Conservation (phyloP, 2,329 filamentous ascomycete genomes). For the Chalaropsis ovoidea region DNA sequence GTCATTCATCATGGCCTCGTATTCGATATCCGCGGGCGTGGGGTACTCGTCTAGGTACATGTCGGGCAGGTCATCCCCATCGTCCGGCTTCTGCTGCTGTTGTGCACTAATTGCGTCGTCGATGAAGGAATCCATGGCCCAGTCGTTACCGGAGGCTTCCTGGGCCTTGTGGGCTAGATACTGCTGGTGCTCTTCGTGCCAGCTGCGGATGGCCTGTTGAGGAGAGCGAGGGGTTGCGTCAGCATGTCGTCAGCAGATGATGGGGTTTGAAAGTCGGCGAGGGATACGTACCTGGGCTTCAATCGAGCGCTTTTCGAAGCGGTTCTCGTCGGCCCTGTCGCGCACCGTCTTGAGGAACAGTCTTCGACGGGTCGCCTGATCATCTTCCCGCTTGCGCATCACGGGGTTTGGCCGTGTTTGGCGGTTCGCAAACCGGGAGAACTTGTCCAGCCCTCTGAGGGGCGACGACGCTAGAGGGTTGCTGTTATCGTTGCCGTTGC, state of each 20-base stretch:
- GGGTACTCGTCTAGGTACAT: conserved; percentile 22
- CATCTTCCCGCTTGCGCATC: conserved; percentile 49
- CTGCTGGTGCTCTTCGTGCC: conserved; percentile 26
- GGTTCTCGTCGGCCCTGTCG: conserved; percentile 49
- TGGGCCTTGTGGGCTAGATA: conserved; percentile 24
- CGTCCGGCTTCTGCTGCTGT: conserved; percentile 3
- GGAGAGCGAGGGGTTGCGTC: background rate
- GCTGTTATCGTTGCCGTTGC: background rate
- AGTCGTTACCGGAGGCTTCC: conserved; percentile 20
- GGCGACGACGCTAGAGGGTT: conserved; percentile 14
- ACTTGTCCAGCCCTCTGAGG: conserved; percentile 13
- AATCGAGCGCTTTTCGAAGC: conserved; percentile 51
- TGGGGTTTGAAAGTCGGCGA: background rate
- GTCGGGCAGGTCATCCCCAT: conserved; percentile 17
- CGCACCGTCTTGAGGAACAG: conserved; percentile 60
- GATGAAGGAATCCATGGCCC: conserved; percentile 22
- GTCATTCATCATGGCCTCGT: conserved; percentile 18
- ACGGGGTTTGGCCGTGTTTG: conserved; percentile 53
- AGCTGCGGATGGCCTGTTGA: conserved; percentile 20
- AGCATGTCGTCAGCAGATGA: background rate
- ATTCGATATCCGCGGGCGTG: conserved; percentile 19
- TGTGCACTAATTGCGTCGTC: conserved; percentile 20
- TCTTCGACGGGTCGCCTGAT: conserved; percentile 53
- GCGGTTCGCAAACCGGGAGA: conserved; percentile 45
- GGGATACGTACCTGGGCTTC: conserved; percentile 41